Base-by-base conservation (phyloP, 2,329 filamentous ascomycete species). In the Fusarium brevicatenulatum region DNA sequence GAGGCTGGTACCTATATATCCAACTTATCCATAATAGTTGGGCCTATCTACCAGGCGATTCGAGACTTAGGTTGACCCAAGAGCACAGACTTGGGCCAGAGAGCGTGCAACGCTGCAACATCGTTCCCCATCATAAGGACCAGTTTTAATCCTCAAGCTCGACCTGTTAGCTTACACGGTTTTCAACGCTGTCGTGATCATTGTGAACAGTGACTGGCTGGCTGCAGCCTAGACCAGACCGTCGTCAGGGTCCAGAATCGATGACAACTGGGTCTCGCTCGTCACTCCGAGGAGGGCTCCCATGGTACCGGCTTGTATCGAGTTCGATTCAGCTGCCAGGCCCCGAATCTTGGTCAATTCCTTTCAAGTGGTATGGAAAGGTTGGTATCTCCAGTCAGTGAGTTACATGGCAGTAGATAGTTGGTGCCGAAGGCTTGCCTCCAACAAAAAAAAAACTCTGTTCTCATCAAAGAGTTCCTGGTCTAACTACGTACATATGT, bases 121-220 rank as follows among this genome's bases (percentile, higher is more conserved):
- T 49, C 23, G 16, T 37, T 25, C 37, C 44, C 66, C 66, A 63
- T 70, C 28, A 49, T 50, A 25, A 46, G 55, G 43, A 36, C 61
- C 55, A 43, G 44, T 54, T 66, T 59, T 59, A 52, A 60, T 59
- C 37, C 25, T 50, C 52, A 39, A 55, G 46, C 43, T 55, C 25
- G 54, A 43, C 70, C 70, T 72, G 30, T 73, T 71, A 43, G 63
- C 70, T 73, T 73, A 73, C 67, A 73, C 54, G 63, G 49, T 64
- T 71, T 50, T 25, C 43, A 60, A 60, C 57, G 32, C 36, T 58
- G 58, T 52, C 49, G 40, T 56, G 66, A 50, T 55, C 40, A 13
- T n/a, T 60, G 53, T 66, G 23, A 46, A 46, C 43, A 28, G 23
- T 28, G 19, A 70, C 46, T 71, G 52, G 50, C 21, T 37, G 59